Percentiles rank a stretch among this genome's conserved stretches.
Conservation (phyloP, 1,139 yeast species). For the Hansenula sp. region DNA sequence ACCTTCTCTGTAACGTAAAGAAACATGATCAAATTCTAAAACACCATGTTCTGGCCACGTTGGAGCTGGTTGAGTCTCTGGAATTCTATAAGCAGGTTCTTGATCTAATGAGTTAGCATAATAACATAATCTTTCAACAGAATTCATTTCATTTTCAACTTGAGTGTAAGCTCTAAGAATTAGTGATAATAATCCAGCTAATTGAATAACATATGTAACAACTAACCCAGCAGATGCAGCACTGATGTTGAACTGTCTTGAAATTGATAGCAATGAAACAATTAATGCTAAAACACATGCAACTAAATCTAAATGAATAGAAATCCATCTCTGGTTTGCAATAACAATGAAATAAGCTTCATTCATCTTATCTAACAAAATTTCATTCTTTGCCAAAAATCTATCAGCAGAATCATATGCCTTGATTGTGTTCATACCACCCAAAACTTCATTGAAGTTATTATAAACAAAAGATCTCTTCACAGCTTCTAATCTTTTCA, state of each 20-base stretch:
- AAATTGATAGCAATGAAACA: conserved; percentile 54
- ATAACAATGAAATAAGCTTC: conserved; percentile 51
- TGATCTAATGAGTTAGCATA: conserved; percentile 64
- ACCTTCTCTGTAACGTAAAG: conserved; percentile 58
- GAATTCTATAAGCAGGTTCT: conserved; percentile 49
- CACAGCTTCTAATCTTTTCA: conserved; percentile 58
- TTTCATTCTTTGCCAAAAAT: conserved; percentile 39
- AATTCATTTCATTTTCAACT: conserved; percentile 75
- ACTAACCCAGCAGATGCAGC: conserved; percentile 73
- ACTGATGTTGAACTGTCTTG: conserved; percentile 52
- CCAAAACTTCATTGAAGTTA: conserved; percentile 55
- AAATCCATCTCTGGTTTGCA: conserved; percentile 59
- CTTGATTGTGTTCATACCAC: conserved; percentile 54
- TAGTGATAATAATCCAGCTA: conserved; percentile 44
- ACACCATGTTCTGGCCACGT: conserved; percentile 51
- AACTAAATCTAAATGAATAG: conserved; percentile 43
- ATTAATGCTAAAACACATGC: conserved; percentile 38
- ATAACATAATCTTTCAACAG: conserved; percentile 70
- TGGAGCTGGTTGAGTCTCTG: conserved; percentile 41
- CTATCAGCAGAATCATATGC: conserved; percentile 35
- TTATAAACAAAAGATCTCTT: conserved; percentile 61
- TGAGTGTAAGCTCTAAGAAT: conserved; percentile 48
- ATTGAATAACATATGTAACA: conserved; percentile 50
- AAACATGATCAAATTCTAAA: conserved; percentile 47
- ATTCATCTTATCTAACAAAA: conserved; percentile 43